Percentiles rank a stretch among this genome's conserved stretches.
phyloP scores from a whole-genome alignment of 2,329 filamentous ascomycete species.

The Elsinoe ampelina region DNA sequence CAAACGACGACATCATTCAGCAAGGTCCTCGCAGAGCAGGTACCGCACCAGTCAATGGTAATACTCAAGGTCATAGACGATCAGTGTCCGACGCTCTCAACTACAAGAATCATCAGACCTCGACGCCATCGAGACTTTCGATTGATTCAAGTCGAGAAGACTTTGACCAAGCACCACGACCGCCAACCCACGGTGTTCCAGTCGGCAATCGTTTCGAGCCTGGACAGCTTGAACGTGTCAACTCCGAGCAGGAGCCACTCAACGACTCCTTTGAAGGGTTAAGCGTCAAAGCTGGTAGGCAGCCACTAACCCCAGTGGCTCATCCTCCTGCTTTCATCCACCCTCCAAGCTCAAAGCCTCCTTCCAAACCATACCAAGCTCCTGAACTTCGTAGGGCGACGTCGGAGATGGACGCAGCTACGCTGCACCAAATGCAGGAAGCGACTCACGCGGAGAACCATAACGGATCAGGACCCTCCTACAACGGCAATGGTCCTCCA shows the following conservation, averaged over 20 bases:
- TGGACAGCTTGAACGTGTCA: constrained; percentile 44
- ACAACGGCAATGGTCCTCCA: constrained; percentile 20
- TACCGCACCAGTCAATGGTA: constrained; percentile 34
- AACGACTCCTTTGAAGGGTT: constrained; percentile 41
- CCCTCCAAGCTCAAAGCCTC: constrained; percentile 59
- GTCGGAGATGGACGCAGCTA: constrained; percentile 72
- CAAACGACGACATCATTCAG: constrained; percentile 20
- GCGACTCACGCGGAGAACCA: constrained; percentile 37
- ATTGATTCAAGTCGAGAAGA: constrained; percentile 27
- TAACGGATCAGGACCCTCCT: constrained; percentile 25
- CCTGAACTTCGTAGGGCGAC: constrained; percentile 72
- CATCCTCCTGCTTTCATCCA: constrained; percentile 73
- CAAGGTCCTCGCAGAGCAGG: constrained; percentile 32
- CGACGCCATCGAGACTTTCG: constrained; percentile 32
- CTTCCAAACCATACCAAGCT: constrained; percentile 61
- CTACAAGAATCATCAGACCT: constrained; percentile 33
- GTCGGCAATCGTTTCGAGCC: constrained; percentile 20
- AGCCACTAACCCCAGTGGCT: constrained; percentile 63
- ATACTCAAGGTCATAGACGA: constrained; percentile 30
- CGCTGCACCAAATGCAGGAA: constrained; percentile 68
- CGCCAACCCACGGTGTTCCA: constrained; percentile 31
- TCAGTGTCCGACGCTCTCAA: constrained; percentile 41
- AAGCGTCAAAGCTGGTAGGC: constrained; percentile 29
- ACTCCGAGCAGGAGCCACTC: constrained; percentile 49
- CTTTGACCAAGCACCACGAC: constrained; percentile 30